These are phyloP conservation scores for Paralagenidium karlingii DNA, from an alignment of 352 stramenopile species.

Conservation along the genomic window DNA sequence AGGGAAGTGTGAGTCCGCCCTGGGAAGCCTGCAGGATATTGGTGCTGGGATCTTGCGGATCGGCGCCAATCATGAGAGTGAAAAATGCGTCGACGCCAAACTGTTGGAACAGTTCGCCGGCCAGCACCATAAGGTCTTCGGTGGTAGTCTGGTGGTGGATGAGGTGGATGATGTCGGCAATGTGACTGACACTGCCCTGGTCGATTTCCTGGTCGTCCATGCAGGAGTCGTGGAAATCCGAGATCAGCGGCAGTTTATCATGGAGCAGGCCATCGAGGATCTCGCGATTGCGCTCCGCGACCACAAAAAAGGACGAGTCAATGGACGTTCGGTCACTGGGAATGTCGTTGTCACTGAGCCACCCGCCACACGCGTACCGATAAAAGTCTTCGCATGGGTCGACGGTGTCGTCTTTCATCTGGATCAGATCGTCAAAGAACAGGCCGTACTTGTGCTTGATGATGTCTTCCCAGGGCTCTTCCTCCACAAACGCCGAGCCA, in stretches of 20 bases:
- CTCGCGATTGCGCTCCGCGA: slow-evolving; percentile 33
- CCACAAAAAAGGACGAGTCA: slow-evolving; percentile 27
- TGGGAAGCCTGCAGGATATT: slow-evolving; percentile 81
- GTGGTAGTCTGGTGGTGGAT: slow-evolving; percentile 22
- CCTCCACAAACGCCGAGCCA: too few relatives aligned
- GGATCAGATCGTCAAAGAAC: too few relatives aligned
- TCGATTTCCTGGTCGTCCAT: slow-evolving; percentile 50
- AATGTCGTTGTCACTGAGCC: slow-evolving; percentile 29
- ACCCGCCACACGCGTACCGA: slow-evolving; percentile 44
- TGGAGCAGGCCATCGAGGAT: slow-evolving; percentile 40
- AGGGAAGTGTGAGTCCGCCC: slow-evolving; percentile 73
- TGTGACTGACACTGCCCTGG: slow-evolving; percentile 16
- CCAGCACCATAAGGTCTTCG: slow-evolving; percentile 27
- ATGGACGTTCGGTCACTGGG: slow-evolving; percentile 10
- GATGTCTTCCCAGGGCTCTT: too few relatives aligned
- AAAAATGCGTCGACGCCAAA: slow-evolving; percentile 73
- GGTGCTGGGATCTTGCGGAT: slow-evolving; percentile 75
- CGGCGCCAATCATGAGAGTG: slow-evolving; percentile 39
- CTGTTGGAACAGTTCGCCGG: slow-evolving; percentile 35
- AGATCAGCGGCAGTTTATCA: slow-evolving; percentile 45
- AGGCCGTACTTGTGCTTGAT: too few relatives aligned
- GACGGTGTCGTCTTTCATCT: too few relatives aligned
- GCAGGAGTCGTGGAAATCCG: slow-evolving; percentile 43
- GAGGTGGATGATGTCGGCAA: slow-evolving; percentile 20
- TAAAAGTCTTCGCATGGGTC: slow-evolving; percentile 68